A percentile compares a stretch with the other conserved stretches of the same genome.
These are phyloP conservation scores for Alternaria infectoria DNA, from an alignment of 2,329 filamentous ascomycete species.

Conservation along the genomic window DNA sequence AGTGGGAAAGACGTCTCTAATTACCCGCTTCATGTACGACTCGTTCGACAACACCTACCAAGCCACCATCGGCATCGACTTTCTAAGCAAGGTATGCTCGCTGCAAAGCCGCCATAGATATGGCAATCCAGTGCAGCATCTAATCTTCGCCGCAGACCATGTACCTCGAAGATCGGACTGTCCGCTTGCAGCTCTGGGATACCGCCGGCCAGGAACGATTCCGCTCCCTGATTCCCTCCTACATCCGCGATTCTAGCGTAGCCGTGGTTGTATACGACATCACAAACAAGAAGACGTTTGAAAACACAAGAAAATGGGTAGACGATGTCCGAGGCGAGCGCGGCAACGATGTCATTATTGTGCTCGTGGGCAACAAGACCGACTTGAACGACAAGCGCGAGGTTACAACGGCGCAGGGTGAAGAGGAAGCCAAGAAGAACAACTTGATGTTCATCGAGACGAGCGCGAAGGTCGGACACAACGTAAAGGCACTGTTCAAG, in stretches of 20 bases:
- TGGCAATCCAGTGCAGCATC: not conserved
- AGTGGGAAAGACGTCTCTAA: slow-evolving; percentile 99
- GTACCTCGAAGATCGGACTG: slow-evolving; percentile 98
- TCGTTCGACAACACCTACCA: slow-evolving; percentile 99
- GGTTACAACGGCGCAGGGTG: slow-evolving; percentile 93
- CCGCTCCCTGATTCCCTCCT: slow-evolving; percentile 94
- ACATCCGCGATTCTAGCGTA: slow-evolving; percentile 97
- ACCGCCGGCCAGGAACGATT: slow-evolving; percentile 98
- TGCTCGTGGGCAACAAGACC: slow-evolving; percentile 98
- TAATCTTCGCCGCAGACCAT: slow-evolving; percentile 71
- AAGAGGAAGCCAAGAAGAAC: slow-evolving; percentile 98
- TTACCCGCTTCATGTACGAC: slow-evolving; percentile 99
- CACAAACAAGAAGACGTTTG: slow-evolving; percentile 94
- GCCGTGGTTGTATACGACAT: slow-evolving; percentile 99
- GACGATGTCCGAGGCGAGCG: slow-evolving; percentile 96
- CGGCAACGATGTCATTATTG: slow-evolving; percentile 98
- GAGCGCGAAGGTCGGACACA: slow-evolving; percentile 95
- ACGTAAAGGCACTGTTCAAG: slow-evolving; percentile 96
- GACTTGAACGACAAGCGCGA: slow-evolving; percentile 98
- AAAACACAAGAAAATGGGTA: slow-evolving; percentile 99
- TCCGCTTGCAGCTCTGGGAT: slow-evolving; percentile 97
- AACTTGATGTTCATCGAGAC: slow-evolving; percentile 99
- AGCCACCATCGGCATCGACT: slow-evolving; percentile 98
- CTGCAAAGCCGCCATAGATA: not conserved
- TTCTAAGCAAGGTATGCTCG: slow-evolving; percentile 83